phyloP scores from a whole-genome alignment of 345 rosid genomes.

The Gossypium australe region DNA sequence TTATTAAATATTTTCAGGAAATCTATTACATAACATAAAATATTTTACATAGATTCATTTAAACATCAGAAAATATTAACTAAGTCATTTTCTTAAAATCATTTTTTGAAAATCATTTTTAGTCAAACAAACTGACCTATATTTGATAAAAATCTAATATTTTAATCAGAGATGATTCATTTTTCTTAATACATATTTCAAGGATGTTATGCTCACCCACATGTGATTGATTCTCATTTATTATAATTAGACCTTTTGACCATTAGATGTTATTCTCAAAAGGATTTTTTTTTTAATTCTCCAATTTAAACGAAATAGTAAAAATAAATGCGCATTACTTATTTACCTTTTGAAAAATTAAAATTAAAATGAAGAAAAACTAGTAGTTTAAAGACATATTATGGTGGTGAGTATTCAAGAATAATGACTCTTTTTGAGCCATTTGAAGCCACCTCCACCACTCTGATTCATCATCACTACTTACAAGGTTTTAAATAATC shows the following conservation, averaged over 20 bases:
- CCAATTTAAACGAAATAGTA: neutral
- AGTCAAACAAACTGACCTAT: too few species aligned
- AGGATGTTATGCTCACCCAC: too few species aligned
- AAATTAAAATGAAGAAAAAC: neutral
- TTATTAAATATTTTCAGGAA: too few species aligned
- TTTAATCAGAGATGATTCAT: too few species aligned
- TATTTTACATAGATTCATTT: too few species aligned
- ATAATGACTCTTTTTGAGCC: neutral
- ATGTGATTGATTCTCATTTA: neutral
- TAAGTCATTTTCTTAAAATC: fast-evolving
- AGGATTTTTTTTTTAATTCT: neutral
- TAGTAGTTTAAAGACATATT: neutral
- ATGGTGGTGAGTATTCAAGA: slow-evolving; percentile 3
- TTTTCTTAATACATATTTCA: too few species aligned
- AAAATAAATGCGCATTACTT: neutral
- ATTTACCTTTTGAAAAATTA: neutral
- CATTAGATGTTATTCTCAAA: neutral
- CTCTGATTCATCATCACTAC: neutral
- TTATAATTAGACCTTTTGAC: neutral
- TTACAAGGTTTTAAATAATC: neutral
- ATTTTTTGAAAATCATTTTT: fast-evolving
- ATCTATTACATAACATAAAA: fast-evolving
- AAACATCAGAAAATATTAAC: too few species aligned
- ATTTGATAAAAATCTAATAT: too few species aligned
- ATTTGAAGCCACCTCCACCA: neutral